These are phyloP conservation scores for Cephaloascus albidus DNA, from an alignment of 805 yeast species.

Conservation along the genomic window DNA sequence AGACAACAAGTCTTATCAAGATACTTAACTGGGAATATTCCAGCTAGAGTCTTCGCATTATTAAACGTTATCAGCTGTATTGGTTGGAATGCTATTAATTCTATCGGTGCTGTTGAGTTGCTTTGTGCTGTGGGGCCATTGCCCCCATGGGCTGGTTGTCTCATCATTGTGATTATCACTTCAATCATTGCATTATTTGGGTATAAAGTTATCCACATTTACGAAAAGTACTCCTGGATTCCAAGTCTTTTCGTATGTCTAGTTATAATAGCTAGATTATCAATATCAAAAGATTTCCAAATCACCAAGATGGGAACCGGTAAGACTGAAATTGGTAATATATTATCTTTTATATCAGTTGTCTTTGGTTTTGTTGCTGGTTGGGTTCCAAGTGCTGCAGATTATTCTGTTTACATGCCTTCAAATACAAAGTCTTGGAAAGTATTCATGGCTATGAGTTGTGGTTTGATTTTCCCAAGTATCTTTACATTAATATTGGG, in stretches of 20 bases:
- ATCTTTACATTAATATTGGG: slow-evolving; percentile 18
- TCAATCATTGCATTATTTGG: slow-evolving; percentile 20
- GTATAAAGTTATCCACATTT: slow-evolving; percentile 18
- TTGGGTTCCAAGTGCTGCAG: slow-evolving; percentile 23
- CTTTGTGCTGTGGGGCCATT: slow-evolving; percentile 16
- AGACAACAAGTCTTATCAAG: slow-evolving; percentile 23
- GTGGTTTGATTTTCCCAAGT: slow-evolving; percentile 16
- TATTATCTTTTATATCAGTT: slow-evolving; percentile 16
- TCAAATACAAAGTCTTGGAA: slow-evolving; percentile 16
- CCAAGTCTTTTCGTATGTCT: slow-evolving; percentile 19
- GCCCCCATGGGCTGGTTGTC: slow-evolving; percentile 25
- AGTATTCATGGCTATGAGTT: slow-evolving; percentile 15
- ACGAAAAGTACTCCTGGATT: slow-evolving; percentile 22
- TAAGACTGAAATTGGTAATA: slow-evolving; percentile 16
- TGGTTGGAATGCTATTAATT: slow-evolving; percentile 25
- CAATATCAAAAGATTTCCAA: slow-evolving; percentile 14
- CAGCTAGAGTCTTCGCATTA: slow-evolving; percentile 19
- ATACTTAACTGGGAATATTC: slow-evolving; percentile 19
- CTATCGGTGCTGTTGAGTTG: slow-evolving; percentile 19
- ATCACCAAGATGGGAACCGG: slow-evolving; percentile 18
- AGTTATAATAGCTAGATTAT: slow-evolving; percentile 17
- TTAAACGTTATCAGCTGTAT: slow-evolving; percentile 19
- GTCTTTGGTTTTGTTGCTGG: slow-evolving; percentile 24
- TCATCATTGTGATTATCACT: slow-evolving; percentile 20
- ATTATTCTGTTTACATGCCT: slow-evolving; percentile 23